Evolutionary conservation across 2,329 filamentous ascomycete species (phyloP).

Genomic region (Neopestalotiopsis clavispora): DNA sequence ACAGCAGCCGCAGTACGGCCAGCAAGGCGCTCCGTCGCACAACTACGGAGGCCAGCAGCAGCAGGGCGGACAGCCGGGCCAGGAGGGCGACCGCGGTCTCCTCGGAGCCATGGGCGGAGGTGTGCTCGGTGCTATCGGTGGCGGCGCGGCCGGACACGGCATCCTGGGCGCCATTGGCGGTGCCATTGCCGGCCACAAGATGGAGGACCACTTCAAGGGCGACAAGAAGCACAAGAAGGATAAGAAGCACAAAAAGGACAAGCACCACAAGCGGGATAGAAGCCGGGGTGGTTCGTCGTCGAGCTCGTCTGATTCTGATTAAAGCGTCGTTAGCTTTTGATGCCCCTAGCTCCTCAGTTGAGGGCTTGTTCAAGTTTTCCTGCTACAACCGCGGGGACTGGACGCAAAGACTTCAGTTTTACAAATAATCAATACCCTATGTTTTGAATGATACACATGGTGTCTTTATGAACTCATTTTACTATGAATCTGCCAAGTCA

Average conservation of each 20-base stretch:
- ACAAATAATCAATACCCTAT: no score
- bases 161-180: slow-evolving; percentile 15
- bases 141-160: slow-evolving; percentile 10
- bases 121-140: neutral
- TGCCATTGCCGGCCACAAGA: slow-evolving; percentile 16
- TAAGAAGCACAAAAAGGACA: slow-evolving; percentile 41
- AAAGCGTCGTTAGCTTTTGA: neutral
- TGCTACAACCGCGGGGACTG: no score
- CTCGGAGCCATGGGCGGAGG: slow-evolving; percentile 14
- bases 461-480: no score
- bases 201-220: slow-evolving; percentile 17
- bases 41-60: slow-evolving; percentile 3
- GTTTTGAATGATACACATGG: no score
- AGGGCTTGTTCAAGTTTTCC: no score
- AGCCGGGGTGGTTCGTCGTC: slow-evolving; percentile 16
- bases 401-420: neutral
- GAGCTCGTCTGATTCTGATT: slow-evolving; percentile 5
- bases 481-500: no score
- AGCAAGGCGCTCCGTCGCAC: neutral
- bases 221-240: slow-evolving; percentile 33
- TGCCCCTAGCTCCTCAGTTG: neutral
- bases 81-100: slow-evolving; percentile 14
- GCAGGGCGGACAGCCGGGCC: neutral
- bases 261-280: slow-evolving; percentile 30
- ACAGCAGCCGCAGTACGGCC: neutral